A percentile compares a stretch with the other conserved stretches of the same genome.
Conservation (phyloP, 768 basidiomycete species). For the Tricholomella constricta region DNA sequence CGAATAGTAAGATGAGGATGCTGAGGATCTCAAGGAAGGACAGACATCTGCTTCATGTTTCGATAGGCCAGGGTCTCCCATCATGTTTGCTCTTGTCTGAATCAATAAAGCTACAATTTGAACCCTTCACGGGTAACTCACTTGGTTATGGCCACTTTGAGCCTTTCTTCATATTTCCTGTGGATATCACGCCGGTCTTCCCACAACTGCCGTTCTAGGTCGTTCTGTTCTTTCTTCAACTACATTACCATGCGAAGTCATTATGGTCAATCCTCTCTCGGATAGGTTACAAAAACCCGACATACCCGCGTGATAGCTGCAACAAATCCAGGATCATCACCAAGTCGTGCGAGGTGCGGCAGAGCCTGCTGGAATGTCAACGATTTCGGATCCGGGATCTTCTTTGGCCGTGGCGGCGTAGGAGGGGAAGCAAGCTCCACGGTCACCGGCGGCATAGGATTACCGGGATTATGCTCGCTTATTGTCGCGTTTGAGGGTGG, state of each 20-base stretch:
- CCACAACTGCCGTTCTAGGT: conserved; percentile 69
- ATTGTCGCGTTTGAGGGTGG: not conserved
- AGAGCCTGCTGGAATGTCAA: conserved; percentile 73
- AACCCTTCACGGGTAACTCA: conserved; percentile 31
- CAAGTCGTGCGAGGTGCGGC: conserved; percentile 61
- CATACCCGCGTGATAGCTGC: conserved; percentile 53
- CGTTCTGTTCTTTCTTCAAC: conserved; percentile 74
- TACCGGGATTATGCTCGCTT: not conserved
- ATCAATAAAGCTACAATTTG: not conserved
- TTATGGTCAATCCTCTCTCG: not conserved
- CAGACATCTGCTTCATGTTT: conserved; percentile 68
- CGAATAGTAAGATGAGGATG: not conserved
- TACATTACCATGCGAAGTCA: conserved; percentile 25
- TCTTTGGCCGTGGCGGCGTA: conserved; percentile 4
- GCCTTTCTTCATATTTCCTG: conserved; percentile 68
- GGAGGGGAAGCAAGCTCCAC: conserved; percentile 5
- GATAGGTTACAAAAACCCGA: not conserved
- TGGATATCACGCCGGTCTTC: conserved; percentile 65
- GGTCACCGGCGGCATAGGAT: conserved; percentile 3
- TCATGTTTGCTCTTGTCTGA: conserved; percentile 59
- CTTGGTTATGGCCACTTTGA: conserved; percentile 70
- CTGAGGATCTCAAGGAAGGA: conserved; percentile 1
- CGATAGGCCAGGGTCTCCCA: conserved; percentile 58
- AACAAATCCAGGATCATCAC: conserved; percentile 54
- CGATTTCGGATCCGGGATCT: conserved; percentile 43